Evolutionary conservation across 2,329 filamentous ascomycete genomes (phyloP).

Genomic region (Metarhizium sp.): DNA sequence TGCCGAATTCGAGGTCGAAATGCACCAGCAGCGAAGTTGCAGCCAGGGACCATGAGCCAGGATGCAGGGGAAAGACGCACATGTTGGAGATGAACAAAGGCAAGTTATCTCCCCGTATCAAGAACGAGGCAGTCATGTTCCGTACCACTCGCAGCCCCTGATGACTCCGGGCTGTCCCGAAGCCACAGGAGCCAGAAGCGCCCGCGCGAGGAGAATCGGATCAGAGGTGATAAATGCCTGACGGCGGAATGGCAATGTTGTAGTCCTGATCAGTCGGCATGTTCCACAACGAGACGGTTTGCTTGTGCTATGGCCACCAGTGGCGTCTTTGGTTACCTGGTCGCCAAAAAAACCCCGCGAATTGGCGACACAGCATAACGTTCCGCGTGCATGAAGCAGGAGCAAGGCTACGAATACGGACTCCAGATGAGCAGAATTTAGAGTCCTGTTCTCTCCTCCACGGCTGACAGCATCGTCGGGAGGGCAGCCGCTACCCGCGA

Average conservation of each 20-base stretch:
- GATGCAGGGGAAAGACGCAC: neutral
- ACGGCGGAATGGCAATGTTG: neutral
- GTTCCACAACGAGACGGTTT: neutral
- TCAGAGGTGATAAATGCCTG: neutral
- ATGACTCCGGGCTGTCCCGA: too few relatives aligned
- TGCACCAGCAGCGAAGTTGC: too few relatives aligned
- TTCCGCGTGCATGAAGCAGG: neutral
- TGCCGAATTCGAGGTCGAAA: too few relatives aligned
- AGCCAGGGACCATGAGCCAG: neutral
- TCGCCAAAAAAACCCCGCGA: neutral
- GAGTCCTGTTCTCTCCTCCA: neutral
- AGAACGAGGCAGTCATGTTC: too few relatives aligned
- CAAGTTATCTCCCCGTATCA: too few relatives aligned
- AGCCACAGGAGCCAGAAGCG: neutral
- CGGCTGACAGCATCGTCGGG: neutral
- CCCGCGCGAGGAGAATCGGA: neutral
- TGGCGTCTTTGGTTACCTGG: neutral
- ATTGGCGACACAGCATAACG: neutral
- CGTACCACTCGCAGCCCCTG: too few relatives aligned
- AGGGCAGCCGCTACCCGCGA: neutral
- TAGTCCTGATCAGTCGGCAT: neutral
- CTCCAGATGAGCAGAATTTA: neutral
- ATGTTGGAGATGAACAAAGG: too few relatives aligned
- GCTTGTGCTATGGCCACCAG: neutral
- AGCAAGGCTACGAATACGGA: neutral